Evolutionary conservation across 495 filamentous ascomycete species (phyloP), one percentile per base, ranked within the genome.

Genomic region (Penicillium paradoxum): DNA sequence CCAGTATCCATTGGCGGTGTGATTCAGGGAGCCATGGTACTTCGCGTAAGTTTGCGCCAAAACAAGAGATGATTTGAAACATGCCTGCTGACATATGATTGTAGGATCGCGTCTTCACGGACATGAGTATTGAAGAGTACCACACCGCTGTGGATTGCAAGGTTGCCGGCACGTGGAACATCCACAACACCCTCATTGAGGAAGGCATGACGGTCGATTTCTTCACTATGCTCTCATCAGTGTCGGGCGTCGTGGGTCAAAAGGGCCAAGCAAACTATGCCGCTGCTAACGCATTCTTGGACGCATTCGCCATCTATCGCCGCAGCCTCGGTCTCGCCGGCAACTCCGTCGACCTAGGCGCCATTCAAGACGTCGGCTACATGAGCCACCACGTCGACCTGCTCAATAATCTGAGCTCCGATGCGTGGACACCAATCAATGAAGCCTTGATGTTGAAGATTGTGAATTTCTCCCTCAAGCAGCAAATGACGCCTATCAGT

Each of bases 261-360:
- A 57, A 69, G 42, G 75, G 74, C 0, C 82, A 86, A 62, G 70
- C 79, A 8, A 81, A 81, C 14, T 86, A 85, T 56, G 72, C 77
- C 21, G 22, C 56, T 1, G 57, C 21, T 15, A 65, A 63, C 33
- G 2, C 4, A 27, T 65, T 67, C 39, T 47, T 61, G 7, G 66
- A 69, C 49, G 30, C 3, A 5, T 69, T 68, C n/a, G 63, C 63
- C 11, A 51, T 53, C 0, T 60, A 59, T 14, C 51, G 60, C 10
- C 45, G 54, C 9, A 1, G 25, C 27, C 1, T 8, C 0, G 43
- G 49, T 18, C 11, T 45, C 8, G 25, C 36, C 4, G 62, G 59
- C 0, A n/a, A 43, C 14, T 53, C 63, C 0, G 6, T 70, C 9
- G 63, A 49, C 0, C 37, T 68, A 2, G 56, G 60, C 1, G 56